Conservation (phyloP, 257 asterid species). For the Schizonepeta tenuifolia region DNA sequence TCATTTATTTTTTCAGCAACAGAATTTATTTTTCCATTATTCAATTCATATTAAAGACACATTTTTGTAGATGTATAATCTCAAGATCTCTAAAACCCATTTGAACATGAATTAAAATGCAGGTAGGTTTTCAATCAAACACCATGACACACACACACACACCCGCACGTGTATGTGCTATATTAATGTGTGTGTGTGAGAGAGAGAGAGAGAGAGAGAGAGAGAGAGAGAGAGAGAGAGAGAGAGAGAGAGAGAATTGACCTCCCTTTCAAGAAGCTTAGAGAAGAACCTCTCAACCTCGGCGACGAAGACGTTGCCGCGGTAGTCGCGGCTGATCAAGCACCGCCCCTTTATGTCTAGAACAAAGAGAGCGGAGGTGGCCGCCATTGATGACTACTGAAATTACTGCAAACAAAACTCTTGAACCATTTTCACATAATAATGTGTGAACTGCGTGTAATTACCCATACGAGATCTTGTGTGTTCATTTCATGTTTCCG, state of each 20-base stretch:
- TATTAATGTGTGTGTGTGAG: too few relatives aligned
- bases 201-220: too few relatives aligned
- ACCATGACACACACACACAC: not conserved
- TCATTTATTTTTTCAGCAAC: not conserved
- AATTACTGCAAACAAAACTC: constrained; percentile 6
- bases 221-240: not conserved
- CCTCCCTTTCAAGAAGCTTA: constrained; percentile 89
- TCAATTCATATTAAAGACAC: not conserved
- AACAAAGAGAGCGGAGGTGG: constrained; percentile 89
- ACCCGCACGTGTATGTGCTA: not conserved
- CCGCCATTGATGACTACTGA: constrained; percentile 6
- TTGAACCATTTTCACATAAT: constrained; percentile 7
- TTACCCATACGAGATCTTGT: not conserved
- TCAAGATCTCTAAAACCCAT: constrained; percentile 1
- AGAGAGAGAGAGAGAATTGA: constrained; percentile 12
- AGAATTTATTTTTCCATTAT: not conserved
- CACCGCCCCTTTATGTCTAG: constrained; percentile 91
- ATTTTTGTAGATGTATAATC: not conserved
- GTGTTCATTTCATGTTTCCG: not conserved
- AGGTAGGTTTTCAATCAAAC: not conserved
- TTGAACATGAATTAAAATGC: not conserved
- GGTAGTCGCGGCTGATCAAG: constrained; percentile 97
- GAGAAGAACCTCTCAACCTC: constrained; percentile 92
- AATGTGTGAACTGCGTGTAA: not conserved
- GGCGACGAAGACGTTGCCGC: constrained; percentile 84